phyloP scores from a whole-genome alignment of 768 basidiomycete genomes.

The Panus rudis region DNA sequence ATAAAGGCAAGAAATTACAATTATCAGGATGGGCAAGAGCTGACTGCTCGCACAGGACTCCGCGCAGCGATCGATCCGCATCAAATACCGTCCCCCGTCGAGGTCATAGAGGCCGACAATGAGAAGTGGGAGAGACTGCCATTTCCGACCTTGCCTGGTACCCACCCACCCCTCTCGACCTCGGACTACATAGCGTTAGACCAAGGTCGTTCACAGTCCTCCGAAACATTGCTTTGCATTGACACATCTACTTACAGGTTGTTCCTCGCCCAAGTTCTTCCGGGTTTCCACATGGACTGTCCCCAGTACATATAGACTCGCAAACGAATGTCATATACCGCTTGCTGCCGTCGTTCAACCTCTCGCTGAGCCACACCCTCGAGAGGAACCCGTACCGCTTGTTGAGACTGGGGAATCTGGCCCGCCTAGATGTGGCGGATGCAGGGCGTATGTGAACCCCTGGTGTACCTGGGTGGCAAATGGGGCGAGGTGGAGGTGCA shows the following conservation, averaged over 20 bases:
- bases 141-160: slow-evolving; percentile 55
- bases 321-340: slow-evolving; percentile 78
- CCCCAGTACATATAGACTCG: slow-evolving; percentile 72
- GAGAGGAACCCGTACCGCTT: slow-evolving; percentile 75
- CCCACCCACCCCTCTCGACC: slow-evolving; percentile 75
- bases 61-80: slow-evolving; percentile 77
- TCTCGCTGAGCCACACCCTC: slow-evolving; percentile 72
- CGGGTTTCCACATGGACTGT: slow-evolving; percentile 87
- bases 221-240: neutral
- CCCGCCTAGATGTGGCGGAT: slow-evolving; percentile 78
- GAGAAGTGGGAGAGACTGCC: slow-evolving; percentile 67
- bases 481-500: slow-evolving; percentile 86
- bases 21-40: too few species aligned
- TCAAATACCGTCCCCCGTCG: slow-evolving; percentile 89
- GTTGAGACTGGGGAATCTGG: slow-evolving; percentile 66
- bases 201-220: slow-evolving; percentile 49
- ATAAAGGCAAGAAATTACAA: slow-evolving; percentile 33
- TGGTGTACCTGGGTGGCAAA: slow-evolving; percentile 85
- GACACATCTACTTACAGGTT: slow-evolving; percentile 40
- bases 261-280: slow-evolving; percentile 86
- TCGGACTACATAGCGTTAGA: slow-evolving; percentile 87
- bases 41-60: slow-evolving; percentile 47
- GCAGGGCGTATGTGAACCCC: slow-evolving; percentile 88
- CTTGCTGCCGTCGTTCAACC: slow-evolving; percentile 84
- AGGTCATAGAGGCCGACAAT: slow-evolving; percentile 72